A percentile compares a stretch with the other conserved stretches of the same genome.
These are phyloP conservation scores for Colletotrichum sp. DNA, from an alignment of 2,329 filamentous ascomycete species.

Conservation along the genomic window DNA sequence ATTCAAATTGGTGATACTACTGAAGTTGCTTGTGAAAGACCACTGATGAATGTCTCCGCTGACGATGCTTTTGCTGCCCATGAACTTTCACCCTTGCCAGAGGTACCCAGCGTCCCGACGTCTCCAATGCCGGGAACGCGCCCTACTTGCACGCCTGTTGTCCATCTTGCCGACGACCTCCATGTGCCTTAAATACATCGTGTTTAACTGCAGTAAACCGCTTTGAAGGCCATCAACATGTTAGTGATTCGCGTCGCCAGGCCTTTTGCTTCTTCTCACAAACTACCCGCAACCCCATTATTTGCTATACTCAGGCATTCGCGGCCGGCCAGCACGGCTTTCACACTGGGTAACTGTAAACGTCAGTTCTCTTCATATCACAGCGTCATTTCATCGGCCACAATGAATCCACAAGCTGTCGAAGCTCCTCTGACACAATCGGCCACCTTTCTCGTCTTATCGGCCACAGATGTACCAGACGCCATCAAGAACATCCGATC, in stretches of 20 bases:
- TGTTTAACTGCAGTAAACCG: background rate
- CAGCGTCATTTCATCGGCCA: background rate
- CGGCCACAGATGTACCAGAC: constrained; percentile 36
- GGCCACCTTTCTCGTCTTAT: constrained; percentile 59
- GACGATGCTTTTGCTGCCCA: background rate
- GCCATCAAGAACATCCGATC: constrained; percentile 47
- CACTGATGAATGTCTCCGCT: too few species aligned
- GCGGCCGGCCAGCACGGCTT: background rate
- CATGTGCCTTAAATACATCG: too few species aligned
- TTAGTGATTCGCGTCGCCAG: background rate
- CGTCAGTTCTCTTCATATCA: background rate
- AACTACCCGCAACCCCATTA: too few species aligned
- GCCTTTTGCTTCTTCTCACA: too few species aligned
- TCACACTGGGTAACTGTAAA: background rate
- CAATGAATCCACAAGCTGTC: constrained; percentile 48
- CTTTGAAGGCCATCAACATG: background rate
- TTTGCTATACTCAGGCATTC: background rate
- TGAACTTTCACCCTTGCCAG: background rate
- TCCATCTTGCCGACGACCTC: background rate
- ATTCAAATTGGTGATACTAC: too few species aligned
- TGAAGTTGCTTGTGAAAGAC: too few species aligned
- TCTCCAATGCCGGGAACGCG: background rate
- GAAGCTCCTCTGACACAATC: constrained; percentile 56
- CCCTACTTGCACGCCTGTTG: background rate
- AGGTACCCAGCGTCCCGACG: background rate